Evolutionary conservation across 2,329 filamentous ascomycete genomes (phyloP).

Genomic region (Blumeria hordei): DNA sequence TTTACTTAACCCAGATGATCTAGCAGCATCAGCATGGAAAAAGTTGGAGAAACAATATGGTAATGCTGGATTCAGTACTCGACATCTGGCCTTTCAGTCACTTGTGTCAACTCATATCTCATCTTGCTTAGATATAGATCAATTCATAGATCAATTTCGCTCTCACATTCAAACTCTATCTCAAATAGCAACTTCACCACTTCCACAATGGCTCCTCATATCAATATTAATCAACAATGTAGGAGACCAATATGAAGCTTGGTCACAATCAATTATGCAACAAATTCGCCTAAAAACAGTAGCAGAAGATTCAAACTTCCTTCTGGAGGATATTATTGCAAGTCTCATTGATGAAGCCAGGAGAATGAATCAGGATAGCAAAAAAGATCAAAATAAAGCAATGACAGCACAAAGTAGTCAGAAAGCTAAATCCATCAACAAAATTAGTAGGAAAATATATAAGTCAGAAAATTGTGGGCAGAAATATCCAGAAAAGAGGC

Average conservation of each 20-base stretch:
- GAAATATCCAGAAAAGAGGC: too few species aligned
- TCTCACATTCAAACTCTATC: neutral
- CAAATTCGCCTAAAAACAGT: neutral
- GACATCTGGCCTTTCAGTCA: neutral
- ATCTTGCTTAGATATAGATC: neutral
- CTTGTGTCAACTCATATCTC: neutral
- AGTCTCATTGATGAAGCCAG: neutral
- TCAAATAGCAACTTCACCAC: neutral
- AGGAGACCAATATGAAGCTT: neutral
- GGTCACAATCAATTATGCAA: neutral
- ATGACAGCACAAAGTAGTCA: too few species aligned
- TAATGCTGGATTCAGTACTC: neutral
- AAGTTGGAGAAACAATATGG: neutral
- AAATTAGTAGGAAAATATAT: too few species aligned
- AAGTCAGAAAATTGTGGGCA: too few species aligned
- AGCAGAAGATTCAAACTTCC: neutral
- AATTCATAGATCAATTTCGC: neutral
- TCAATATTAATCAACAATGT: neutral
- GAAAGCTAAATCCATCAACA: too few species aligned
- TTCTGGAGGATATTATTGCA: neutral
- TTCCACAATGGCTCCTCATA: neutral
- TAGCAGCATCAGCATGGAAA: neutral
- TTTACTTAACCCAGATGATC: neutral
- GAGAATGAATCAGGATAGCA: too few species aligned
- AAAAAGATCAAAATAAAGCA: too few species aligned